These are phyloP conservation scores for Hericium alpestre DNA, from an alignment of 768 basidiomycete species.

Conservation along the genomic window DNA sequence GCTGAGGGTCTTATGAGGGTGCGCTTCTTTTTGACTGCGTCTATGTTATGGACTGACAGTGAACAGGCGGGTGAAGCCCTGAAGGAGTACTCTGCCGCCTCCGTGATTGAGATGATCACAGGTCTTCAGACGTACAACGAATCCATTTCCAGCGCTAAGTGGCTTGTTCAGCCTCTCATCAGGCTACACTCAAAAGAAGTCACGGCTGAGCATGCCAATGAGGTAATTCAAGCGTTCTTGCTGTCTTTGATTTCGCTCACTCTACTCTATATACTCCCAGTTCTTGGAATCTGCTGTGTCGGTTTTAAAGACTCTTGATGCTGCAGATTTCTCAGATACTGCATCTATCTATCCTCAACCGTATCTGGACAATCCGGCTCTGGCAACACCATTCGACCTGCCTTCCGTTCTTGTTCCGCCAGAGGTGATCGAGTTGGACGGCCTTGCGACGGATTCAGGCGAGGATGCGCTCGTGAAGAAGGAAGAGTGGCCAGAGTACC, in stretches of 20 bases:
- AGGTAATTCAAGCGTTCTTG: constrained; percentile 32
- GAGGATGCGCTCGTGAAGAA: constrained; percentile 67
- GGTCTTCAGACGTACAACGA: constrained; percentile 66
- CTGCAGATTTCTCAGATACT: constrained; percentile 47
- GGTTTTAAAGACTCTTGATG: constrained; percentile 51
- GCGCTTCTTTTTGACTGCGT: constrained; percentile 12
- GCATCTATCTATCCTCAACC: constrained; percentile 54
- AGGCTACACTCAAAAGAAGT: constrained; percentile 36
- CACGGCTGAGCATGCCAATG: constrained; percentile 43
- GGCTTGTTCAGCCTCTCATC: constrained; percentile 54
- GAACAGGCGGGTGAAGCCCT: constrained; percentile 58
- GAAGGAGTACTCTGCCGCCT: constrained; percentile 47
- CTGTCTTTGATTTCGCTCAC: background rate
- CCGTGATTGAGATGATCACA: constrained; percentile 56
- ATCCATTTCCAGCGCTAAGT: constrained; percentile 43
- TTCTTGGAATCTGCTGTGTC: constrained; percentile 64
- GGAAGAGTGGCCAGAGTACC: constrained; percentile 75
- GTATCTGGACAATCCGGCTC: constrained; percentile 39
- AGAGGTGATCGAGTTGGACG: constrained; percentile 75
- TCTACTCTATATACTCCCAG: constrained; percentile 26
- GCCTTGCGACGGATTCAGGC: constrained; percentile 54
- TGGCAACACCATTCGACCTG: constrained; percentile 48
- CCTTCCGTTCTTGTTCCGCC: constrained; percentile 80
- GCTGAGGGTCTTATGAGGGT: constrained; percentile 75
- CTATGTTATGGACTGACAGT: background rate